phyloP scores from a whole-genome alignment of 768 basidiomycete species.

The Russula abietina region DNA sequence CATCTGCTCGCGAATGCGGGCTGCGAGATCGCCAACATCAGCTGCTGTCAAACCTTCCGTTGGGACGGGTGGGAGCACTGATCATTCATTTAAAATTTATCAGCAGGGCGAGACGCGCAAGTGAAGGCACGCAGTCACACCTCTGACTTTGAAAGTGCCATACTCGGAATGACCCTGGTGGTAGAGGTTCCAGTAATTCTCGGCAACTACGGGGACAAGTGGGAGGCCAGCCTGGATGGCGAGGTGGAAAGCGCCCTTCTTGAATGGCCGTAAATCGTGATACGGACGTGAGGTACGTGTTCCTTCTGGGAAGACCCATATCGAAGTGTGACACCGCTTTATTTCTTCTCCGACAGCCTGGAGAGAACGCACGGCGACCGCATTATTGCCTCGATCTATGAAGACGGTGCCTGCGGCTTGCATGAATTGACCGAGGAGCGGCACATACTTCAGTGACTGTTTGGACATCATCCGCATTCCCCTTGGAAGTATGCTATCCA shows the following conservation, averaged over 20 bases:
- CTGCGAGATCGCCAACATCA: constrained; percentile 64
- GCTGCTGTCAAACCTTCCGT: constrained; percentile 64
- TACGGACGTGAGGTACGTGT: constrained; percentile 69
- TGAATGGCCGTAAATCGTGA: constrained; percentile 76
- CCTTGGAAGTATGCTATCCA: constrained; percentile 57
- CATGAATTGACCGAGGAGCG: constrained; percentile 87
- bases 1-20: constrained; percentile 74
- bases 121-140: constrained; percentile 39
- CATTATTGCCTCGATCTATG: constrained; percentile 78
- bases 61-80: constrained; percentile 86
- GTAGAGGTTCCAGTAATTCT: constrained; percentile 91
- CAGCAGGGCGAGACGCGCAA: not conserved
- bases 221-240: constrained; percentile 89
- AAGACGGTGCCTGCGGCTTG: constrained; percentile 84
- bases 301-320: constrained; percentile 97
- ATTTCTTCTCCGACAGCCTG: constrained; percentile 72
- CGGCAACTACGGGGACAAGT: constrained; percentile 84
- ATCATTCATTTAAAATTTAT: constrained; percentile 14
- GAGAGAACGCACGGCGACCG: constrained; percentile 68
- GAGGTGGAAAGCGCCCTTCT: constrained; percentile 97
- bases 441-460: constrained; percentile 77
- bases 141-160: constrained; percentile 76
- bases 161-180: constrained; percentile 66
- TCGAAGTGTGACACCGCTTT: constrained; percentile 60
- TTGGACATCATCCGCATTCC: constrained; percentile 89